Evolutionary conservation across 129 eudicot species (phyloP).

Genomic region (Ambrosia artemisiifolia): DNA sequence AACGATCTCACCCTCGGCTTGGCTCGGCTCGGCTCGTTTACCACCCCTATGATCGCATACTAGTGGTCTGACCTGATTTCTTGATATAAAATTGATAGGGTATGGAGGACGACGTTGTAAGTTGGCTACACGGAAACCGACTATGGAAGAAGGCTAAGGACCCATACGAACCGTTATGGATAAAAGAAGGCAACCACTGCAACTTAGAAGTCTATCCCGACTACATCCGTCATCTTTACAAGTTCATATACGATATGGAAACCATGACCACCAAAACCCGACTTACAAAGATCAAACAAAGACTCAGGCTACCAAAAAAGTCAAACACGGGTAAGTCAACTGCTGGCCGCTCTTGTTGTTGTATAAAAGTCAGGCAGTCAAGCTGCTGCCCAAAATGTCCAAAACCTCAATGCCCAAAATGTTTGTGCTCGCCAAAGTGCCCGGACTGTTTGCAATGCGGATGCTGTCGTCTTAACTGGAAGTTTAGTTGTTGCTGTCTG

Average conservation of each 20-base stretch:
- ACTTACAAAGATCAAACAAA: constrained; percentile 61
- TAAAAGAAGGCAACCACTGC: constrained; percentile 96
- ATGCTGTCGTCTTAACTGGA: constrained; percentile 29
- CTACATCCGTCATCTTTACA: constrained; percentile 84
- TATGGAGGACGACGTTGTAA: constrained; percentile 89
- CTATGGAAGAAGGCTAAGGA: constrained; percentile 80
- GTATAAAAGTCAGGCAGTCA: constrained; percentile 40
- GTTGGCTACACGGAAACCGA: constrained; percentile 76
- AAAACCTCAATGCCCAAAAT: constrained; percentile 36
- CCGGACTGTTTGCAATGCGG: constrained; percentile 12
- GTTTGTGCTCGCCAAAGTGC: constrained; percentile 32
- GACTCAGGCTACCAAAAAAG: constrained; percentile 31
- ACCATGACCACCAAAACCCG: constrained; percentile 65
- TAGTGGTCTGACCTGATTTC: not conserved
- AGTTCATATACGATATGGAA: constrained; percentile 79
- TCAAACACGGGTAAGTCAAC: constrained; percentile 22
- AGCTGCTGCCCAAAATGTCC: constrained; percentile 38
- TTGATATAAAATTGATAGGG: constrained; percentile 48
- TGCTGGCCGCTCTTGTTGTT: constrained; percentile 26
- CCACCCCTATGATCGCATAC: not conserved
- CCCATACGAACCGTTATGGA: constrained; percentile 96
- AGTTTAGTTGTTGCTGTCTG: constrained; percentile 17
- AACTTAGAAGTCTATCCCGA: constrained; percentile 90
- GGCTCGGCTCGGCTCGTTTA: not conserved
- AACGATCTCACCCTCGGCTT: too few species aligned